Evolutionary conservation across 345 rosid genomes (phyloP).

Genomic region (Eucalyptus brandiana): DNA sequence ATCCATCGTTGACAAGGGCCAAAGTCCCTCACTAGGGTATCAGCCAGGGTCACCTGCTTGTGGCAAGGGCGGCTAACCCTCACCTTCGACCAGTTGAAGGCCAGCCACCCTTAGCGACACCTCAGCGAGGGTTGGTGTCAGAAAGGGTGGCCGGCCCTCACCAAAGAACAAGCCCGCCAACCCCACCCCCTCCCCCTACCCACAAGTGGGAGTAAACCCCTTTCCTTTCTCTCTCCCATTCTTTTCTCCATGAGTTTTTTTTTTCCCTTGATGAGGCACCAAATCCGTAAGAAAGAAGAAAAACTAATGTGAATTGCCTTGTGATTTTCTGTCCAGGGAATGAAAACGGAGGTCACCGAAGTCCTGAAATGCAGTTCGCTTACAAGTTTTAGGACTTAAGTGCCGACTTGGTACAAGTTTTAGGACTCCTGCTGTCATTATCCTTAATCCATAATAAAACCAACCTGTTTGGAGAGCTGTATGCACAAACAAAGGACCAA

Average conservation of each 20-base stretch:
- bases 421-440: not conserved
- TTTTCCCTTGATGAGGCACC: not conserved
- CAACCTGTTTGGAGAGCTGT: conserved; percentile 92
- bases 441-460: not conserved
- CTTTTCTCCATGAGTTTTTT: not conserved
- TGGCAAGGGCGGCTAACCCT: not conserved
- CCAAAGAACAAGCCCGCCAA: not conserved
- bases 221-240: not conserved
- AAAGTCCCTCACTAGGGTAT: not conserved
- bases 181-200: too few species aligned
- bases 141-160: not conserved
- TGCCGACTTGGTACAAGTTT: not conserved
- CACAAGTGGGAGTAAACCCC: not conserved
- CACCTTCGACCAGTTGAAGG: not conserved
- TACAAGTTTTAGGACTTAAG: not conserved
- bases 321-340: not conserved
- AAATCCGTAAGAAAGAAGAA: not conserved
- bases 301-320: not conserved
- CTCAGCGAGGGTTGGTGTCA: not conserved
- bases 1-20: not conserved
- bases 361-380: not conserved
- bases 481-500: conserved; percentile 95
- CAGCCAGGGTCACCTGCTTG: not conserved
- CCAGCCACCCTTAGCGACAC: not conserved
- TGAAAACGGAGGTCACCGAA: not conserved